Conservation (phyloP, 1,284 basidiomycete genomes). For the Sanguinoderma infundibulare region DNA sequence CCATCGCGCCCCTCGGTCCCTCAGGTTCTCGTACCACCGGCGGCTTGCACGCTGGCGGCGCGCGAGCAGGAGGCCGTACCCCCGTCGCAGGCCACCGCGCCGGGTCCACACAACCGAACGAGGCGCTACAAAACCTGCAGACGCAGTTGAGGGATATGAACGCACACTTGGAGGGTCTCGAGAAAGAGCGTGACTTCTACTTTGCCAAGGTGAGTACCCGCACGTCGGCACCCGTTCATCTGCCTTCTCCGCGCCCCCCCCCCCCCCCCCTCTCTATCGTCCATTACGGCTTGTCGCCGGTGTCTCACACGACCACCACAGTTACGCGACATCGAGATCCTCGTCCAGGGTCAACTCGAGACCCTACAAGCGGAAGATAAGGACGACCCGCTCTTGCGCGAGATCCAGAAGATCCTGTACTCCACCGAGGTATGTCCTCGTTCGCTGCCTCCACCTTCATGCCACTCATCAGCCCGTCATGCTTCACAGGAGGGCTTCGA, state of each 20-base stretch:
- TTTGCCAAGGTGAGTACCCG: conserved; percentile 83
- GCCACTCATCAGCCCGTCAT: neutral
- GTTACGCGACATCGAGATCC: conserved; percentile 95
- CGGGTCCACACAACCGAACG: conserved; percentile 63
- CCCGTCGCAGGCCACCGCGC: conserved; percentile 71
- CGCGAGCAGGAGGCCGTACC: conserved; percentile 65
- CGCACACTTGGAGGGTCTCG: conserved; percentile 82
- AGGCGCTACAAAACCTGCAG: conserved; percentile 68
- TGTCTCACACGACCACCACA: conserved; percentile 36
- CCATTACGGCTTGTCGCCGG: neutral
- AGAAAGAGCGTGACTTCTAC: conserved; percentile 98
- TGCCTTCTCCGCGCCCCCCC: too few species aligned
- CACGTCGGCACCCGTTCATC: neutral
- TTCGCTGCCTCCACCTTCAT: neutral
- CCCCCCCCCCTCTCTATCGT: neutral
- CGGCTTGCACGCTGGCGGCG: conserved; percentile 38
- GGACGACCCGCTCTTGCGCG: conserved; percentile 74
- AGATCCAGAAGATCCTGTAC: conserved; percentile 95
- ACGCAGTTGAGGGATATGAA: conserved; percentile 86
- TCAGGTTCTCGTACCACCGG: conserved; percentile 40
- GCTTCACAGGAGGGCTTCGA: conserved; percentile 37
- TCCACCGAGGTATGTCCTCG: conserved; percentile 79
- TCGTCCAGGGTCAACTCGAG: conserved; percentile 81
- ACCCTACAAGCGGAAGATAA: conserved; percentile 59
- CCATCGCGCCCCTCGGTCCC: conserved; percentile 67